phyloP scores from a whole-genome alignment of 2,329 filamentous ascomycete species.

The Atkinsonella hypoxylon region DNA sequence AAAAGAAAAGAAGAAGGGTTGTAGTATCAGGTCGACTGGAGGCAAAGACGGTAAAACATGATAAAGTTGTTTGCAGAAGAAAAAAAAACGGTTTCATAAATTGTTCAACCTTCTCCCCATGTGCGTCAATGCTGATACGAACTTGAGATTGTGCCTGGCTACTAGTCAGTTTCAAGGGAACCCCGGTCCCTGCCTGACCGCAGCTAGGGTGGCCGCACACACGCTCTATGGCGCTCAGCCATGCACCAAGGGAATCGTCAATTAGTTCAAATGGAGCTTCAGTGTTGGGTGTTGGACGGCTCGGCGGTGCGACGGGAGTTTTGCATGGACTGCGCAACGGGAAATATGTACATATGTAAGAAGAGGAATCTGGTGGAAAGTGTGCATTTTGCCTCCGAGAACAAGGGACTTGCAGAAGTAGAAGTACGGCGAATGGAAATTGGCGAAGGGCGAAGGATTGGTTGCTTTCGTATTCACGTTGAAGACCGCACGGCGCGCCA shows the following conservation, averaged over 20 bases:
- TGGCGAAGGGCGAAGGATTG: no score
- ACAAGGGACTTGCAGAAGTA: no score
- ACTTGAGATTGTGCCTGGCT: conserved; percentile 35
- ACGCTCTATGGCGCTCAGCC: conserved; percentile 1
- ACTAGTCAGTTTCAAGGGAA: conserved; percentile 43
- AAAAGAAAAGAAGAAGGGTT: not conserved
- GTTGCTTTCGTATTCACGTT: no score
- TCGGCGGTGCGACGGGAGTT: no score
- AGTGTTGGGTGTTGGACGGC: not conserved
- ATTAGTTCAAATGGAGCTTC: not conserved
- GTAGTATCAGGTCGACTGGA: not conserved
- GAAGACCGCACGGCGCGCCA: no score
- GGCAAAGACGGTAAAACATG: conserved; percentile 3
- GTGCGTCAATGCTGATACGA: conserved; percentile 29
- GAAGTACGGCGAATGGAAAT: no score
- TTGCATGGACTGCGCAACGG: no score
- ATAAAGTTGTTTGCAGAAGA: conserved; percentile 9
- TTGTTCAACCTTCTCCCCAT: not conserved
- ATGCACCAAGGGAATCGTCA: not conserved
- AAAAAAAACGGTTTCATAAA: conserved; percentile 6
- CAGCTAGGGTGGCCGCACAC: not conserved
- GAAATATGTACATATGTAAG: no score
- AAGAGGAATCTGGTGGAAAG: no score
- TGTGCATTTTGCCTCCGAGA: no score
- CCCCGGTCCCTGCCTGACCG: conserved; percentile 12